These are phyloP conservation scores for rapeseed (Brassica napus) DNA, from an alignment of 345 rosid species.

Conservation along the genomic window Da-Ae NC_063444.1:44454501-44455000, in stretches of 20 bases:
- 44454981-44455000: too few relatives aligned
- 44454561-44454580: conserved; percentile 75
- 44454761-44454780: conserved; percentile 74
- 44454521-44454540: conserved; percentile 58
- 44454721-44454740: conserved; percentile 81
- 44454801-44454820: neutral
- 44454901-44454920: conserved; percentile 26
- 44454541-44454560: conserved; percentile 72
- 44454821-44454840: conserved; percentile 15
- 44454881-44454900: conserved; percentile 31
- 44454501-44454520: conserved; percentile 77
- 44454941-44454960: conserved; percentile 1
- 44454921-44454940: conserved; percentile 1
- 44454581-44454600: conserved; percentile 67
- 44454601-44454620: conserved; percentile 70
- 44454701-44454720: conserved; percentile 73
- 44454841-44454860: conserved; percentile 12
- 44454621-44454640: conserved; percentile 76
- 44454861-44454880: conserved; percentile 18
- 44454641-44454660: conserved; percentile 73
- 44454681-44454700: conserved; percentile 74
- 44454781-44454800: conserved; percentile 50
- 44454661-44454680: conserved; percentile 70
- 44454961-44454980: neutral
- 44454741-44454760: conserved; percentile 82